Conservation (phyloP, 345 rosid species). For the Acer yangbiense region DNA sequence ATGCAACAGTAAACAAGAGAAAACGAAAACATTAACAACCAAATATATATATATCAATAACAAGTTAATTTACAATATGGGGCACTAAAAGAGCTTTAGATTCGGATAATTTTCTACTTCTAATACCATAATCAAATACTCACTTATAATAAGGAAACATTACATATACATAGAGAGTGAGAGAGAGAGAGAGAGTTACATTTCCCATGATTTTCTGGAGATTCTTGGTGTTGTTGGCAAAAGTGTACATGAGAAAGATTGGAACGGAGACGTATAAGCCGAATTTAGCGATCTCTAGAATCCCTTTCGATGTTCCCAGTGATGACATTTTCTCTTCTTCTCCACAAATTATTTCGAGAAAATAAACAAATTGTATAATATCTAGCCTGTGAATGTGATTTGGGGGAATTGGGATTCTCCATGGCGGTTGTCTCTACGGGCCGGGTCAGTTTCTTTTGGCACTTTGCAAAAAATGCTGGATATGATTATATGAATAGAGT, state of each 20-base stretch:
- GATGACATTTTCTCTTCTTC: slow-evolving; percentile 53
- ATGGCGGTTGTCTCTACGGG: background rate
- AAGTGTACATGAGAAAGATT: slow-evolving; percentile 69
- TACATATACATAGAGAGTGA: background rate
- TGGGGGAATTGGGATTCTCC: background rate
- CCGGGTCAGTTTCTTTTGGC: background rate
- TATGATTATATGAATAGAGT: too few relatives aligned
- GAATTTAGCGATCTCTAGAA: slow-evolving; percentile 82
- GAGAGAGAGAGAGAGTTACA: slow-evolving; percentile 36
- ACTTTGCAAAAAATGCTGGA: too few relatives aligned
- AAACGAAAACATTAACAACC: background rate
- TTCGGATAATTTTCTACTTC: background rate
- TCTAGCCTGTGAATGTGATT: too few relatives aligned
- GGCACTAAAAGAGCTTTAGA: background rate
- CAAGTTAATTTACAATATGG: too few relatives aligned
- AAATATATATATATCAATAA: too few relatives aligned
- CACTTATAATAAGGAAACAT: background rate
- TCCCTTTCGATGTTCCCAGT: slow-evolving; percentile 70
- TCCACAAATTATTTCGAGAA: background rate
- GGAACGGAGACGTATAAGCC: slow-evolving; percentile 77
- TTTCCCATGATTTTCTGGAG: slow-evolving; percentile 85
- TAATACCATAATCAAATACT: background rate
- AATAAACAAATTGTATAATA: too few relatives aligned
- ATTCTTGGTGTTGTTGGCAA: slow-evolving; percentile 81
- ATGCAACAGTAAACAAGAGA: too few relatives aligned